phyloP scores from a whole-genome alignment of 2,329 filamentous ascomycete genomes.

The Pseudogymnoascus sp. region DNA sequence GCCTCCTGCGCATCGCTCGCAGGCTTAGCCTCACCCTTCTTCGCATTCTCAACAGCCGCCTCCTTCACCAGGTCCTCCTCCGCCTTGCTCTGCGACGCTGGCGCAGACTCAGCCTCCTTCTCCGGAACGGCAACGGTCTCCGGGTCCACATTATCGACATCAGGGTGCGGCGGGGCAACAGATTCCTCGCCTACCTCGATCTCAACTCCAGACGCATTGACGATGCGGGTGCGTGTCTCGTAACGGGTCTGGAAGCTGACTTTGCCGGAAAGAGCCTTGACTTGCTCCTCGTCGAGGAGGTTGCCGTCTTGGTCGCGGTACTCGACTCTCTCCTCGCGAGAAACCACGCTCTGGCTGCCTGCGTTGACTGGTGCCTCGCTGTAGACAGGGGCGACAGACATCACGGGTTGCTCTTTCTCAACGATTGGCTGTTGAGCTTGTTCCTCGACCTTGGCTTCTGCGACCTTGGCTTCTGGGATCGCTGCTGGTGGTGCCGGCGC shows the following conservation, averaged over 20 bases:
- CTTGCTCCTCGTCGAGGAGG: conserved; percentile 72
- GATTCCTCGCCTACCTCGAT: conserved; percentile 32
- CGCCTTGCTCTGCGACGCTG: conserved; percentile 33
- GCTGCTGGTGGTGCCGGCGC: conserved; percentile 19
- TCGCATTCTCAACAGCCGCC: conserved; percentile 45
- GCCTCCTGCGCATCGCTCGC: conserved; percentile 56
- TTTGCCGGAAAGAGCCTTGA: conserved; percentile 78
- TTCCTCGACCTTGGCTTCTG: conserved; percentile 13
- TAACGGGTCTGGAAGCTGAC: conserved; percentile 94
- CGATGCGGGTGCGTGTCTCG: conserved; percentile 81
- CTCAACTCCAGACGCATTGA: conserved; percentile 74
- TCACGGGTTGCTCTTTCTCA: conserved; percentile 14
- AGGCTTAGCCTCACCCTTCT: conserved; percentile 43
- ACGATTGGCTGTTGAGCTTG: conserved; percentile 22
- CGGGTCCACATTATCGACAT: conserved; percentile 48
- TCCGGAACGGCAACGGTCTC: conserved; percentile 41
- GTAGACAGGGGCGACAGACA: conserved; percentile 24
- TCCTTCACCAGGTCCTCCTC: conserved; percentile 50
- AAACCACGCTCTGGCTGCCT: conserved; percentile 24
- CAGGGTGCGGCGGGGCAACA: conserved; percentile 25
- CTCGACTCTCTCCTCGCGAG: conserved; percentile 72
- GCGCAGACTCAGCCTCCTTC: conserved; percentile 30
- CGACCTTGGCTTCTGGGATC: conserved; percentile 13
- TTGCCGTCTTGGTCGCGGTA: conserved; percentile 95
- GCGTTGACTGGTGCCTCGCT: conserved; percentile 14